Percentiles rank a stretch among this genome's conserved stretches.
These are phyloP conservation scores for Cladosporium sp. DNA, from an alignment of 2,329 filamentous ascomycete genomes.

Conservation along the genomic window DNA sequence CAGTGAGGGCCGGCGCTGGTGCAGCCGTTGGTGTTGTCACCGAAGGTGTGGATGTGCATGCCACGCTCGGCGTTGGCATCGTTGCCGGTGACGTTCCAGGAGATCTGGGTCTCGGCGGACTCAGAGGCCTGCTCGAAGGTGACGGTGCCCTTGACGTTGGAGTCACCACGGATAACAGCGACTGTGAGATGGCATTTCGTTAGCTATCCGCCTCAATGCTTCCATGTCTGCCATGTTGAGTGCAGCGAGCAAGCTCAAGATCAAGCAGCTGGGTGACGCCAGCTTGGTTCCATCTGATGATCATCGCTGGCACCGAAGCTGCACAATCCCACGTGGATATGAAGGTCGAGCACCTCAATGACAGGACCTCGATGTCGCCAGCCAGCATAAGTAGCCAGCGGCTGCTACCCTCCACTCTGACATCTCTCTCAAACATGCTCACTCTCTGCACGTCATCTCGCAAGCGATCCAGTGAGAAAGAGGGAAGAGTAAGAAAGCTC, in stretches of 20 bases:
- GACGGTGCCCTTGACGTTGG: constrained; percentile 88
- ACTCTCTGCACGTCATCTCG: constrained; percentile 35
- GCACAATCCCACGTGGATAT: background rate
- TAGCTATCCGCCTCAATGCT: constrained; percentile 1
- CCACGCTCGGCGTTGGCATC: constrained; percentile 94
- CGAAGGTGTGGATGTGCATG: constrained; percentile 98
- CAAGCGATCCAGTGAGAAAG: constrained; percentile 12
- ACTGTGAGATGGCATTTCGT: constrained; percentile 53
- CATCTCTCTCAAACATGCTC: constrained; percentile 30
- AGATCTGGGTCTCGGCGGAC: constrained; percentile 75
- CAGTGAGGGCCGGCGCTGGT: constrained; percentile 97
- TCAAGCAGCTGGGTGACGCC: too few relatives aligned
- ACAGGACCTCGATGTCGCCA: constrained; percentile 6
- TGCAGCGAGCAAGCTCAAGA: background rate
- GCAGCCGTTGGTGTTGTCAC: constrained; percentile 99
- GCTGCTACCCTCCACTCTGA: background rate
- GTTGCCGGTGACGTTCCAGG: constrained; percentile 88
- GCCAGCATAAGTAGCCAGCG: background rate
- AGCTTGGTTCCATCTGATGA: background rate
- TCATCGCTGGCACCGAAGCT: background rate
- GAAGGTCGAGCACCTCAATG: constrained; percentile 8
- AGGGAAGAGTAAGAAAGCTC: constrained; percentile 6
- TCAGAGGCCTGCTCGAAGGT: constrained; percentile 91
- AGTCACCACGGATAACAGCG: constrained; percentile 95
- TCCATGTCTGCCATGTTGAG: background rate